These are phyloP conservation scores for Porogramme epimiltina DNA, from an alignment of 1,284 basidiomycete genomes.

Conservation along the genomic window DNA sequence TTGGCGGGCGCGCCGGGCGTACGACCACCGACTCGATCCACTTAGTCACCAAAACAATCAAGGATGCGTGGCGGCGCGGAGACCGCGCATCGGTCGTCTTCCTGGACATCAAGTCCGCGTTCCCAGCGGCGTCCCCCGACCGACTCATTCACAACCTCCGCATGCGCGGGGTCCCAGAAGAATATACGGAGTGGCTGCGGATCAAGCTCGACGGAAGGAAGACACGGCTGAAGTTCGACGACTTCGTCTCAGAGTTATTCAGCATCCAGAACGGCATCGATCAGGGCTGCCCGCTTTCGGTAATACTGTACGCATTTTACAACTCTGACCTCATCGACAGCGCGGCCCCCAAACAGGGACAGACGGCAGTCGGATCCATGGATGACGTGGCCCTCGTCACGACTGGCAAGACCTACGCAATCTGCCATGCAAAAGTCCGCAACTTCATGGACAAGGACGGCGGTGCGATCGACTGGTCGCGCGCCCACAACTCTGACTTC, in stretches of 20 bases:
- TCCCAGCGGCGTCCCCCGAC: conserved; percentile 34
- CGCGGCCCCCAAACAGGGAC: conserved; percentile 8
- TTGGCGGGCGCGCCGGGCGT: conserved; percentile 36
- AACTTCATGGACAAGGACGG: conserved; percentile 17
- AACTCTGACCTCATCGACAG: conserved; percentile 29
- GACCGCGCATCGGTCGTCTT: conserved; percentile 36
- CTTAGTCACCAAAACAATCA: conserved; percentile 30
- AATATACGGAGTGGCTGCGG: conserved; percentile 25
- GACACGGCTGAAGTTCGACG: conserved; percentile 32
- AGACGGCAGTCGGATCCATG: conserved; percentile 27
- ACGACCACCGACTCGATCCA: conserved; percentile 41
- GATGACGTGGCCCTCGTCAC: conserved; percentile 27
- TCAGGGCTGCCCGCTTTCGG: conserved; percentile 34
- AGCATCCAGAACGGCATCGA: conserved; percentile 32
- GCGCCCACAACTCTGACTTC: conserved; percentile 26
- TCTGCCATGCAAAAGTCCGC: conserved; percentile 9
- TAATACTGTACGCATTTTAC: conserved; percentile 32
- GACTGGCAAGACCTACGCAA: neutral
- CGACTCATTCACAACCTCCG: conserved; percentile 36
- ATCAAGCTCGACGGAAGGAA: conserved; percentile 22
- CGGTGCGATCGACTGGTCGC: conserved; percentile 27
- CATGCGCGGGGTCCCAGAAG: conserved; percentile 27
- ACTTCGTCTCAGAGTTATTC: conserved; percentile 27
- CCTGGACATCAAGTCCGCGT: conserved; percentile 42
- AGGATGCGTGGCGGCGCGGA: conserved; percentile 34